Conservation (phyloP, 2,329 filamentous ascomycete species). For the Phaeoacremonium minimum region DNA sequence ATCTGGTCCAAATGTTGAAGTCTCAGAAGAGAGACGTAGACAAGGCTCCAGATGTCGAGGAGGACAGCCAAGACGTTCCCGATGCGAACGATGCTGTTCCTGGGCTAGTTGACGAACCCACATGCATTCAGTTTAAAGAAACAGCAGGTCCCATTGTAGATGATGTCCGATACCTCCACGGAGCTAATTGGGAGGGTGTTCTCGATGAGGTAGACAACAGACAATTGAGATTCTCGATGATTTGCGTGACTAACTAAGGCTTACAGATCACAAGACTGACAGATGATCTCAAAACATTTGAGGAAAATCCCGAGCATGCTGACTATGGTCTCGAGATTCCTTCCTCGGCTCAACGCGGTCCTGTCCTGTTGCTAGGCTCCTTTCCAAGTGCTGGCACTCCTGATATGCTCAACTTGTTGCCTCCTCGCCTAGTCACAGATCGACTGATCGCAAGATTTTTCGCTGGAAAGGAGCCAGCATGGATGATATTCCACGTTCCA, state of each 20-base stretch:
- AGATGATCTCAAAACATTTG: constrained; percentile 13
- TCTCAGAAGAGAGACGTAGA: constrained; percentile 10
- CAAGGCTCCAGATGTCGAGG: not conserved
- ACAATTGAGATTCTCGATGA: too few relatives aligned
- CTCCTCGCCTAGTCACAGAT: constrained; percentile 15
- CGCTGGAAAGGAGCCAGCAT: constrained; percentile 18
- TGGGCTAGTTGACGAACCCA: not conserved
- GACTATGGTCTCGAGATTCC: constrained; percentile 9
- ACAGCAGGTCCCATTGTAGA: constrained; percentile 14
- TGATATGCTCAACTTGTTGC: constrained; percentile 15
- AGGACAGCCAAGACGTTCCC: constrained; percentile 5
- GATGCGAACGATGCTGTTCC: too few relatives aligned
- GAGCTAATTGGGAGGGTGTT: constrained; percentile 23
- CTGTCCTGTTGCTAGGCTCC: constrained; percentile 17
- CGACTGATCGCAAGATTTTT: constrained; percentile 22
- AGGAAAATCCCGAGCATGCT: constrained; percentile 13
- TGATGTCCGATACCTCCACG: constrained; percentile 20
- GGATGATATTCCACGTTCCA: constrained; percentile 23
- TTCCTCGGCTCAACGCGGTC: constrained; percentile 9
- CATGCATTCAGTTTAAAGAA: constrained; percentile 1
- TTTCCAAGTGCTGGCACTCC: constrained; percentile 12
- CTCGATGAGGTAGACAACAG: constrained; percentile 23
- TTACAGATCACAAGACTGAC: constrained; percentile 15
- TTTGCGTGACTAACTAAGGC: constrained; percentile 3
- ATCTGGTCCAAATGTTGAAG: constrained; percentile 18